Conservation (phyloP, 1,284 basidiomycete species). For the Malassezia obtusa region DNA sequence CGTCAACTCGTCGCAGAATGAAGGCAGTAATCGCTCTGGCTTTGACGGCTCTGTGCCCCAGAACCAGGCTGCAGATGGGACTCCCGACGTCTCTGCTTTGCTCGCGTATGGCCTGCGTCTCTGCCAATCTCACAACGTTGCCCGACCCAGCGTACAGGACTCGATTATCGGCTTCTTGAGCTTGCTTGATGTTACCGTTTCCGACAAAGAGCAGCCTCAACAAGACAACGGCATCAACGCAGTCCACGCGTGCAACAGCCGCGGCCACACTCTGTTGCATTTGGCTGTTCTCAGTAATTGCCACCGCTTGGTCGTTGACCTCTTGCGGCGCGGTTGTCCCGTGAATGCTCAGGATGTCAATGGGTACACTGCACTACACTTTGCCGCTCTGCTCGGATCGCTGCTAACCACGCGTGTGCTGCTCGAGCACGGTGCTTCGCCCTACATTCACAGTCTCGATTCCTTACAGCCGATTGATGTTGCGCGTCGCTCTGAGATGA, state of each 20-base stretch:
- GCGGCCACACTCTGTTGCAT: conserved; percentile 59
- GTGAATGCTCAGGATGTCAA: conserved; percentile 76
- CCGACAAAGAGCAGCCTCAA: background rate
- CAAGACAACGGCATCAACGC: conserved; percentile 22
- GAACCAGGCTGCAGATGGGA: background rate
- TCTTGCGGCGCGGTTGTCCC: conserved; percentile 65
- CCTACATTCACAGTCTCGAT: conserved; percentile 63
- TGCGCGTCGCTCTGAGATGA: conserved; percentile 55
- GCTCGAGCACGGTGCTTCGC: conserved; percentile 67
- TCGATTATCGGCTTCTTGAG: conserved; percentile 69
- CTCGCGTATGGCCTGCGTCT: conserved; percentile 5
- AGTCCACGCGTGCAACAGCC: conserved; percentile 49
- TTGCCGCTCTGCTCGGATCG: conserved; percentile 65
- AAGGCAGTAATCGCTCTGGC: background rate
- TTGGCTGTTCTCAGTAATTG: conserved; percentile 74
- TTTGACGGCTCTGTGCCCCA: background rate
- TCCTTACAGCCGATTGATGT: conserved; percentile 74
- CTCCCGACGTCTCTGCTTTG: background rate
- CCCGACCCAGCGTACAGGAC: conserved; percentile 58
- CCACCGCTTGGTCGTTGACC: conserved; percentile 60
- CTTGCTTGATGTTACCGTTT: conserved; percentile 54
- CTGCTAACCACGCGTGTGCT: conserved; percentile 61
- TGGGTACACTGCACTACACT: conserved; percentile 80
- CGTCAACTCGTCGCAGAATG: conserved; percentile 36
- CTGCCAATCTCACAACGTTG: conserved; percentile 1